Conservation (phyloP, 2,329 filamentous ascomycete species). For the Lachnellula suecica region DNA sequence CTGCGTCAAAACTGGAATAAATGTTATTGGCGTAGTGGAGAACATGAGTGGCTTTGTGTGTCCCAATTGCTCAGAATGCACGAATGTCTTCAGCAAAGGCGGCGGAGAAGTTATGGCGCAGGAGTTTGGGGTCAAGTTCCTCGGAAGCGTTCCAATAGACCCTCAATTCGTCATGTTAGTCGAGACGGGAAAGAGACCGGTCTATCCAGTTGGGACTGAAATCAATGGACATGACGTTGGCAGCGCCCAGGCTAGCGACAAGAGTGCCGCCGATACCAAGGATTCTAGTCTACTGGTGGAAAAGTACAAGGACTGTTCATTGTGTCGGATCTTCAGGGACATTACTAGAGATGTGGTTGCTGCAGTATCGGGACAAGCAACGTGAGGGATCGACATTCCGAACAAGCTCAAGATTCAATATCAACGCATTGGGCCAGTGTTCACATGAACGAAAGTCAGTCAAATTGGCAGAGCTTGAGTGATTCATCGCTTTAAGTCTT, state of each 20-base stretch:
- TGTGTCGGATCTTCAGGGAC: constrained; percentile 65
- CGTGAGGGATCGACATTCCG: background rate
- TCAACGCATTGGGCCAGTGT: constrained; percentile 10
- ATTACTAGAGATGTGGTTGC: constrained; percentile 57
- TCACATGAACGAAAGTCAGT: background rate
- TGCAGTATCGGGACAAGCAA: constrained; percentile 20
- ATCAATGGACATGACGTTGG: constrained; percentile 56
- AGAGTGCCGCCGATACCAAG: constrained; percentile 31
- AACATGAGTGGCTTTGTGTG: constrained; percentile 97
- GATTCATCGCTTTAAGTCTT: no score
- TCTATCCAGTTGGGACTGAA: constrained; percentile 67
- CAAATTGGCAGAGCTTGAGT: no score
- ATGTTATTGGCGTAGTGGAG: constrained; percentile 88
- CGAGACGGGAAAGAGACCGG: constrained; percentile 67
- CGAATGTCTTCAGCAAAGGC: constrained; percentile 88
- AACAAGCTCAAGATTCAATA: no score
- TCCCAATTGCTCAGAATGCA: constrained; percentile 78
- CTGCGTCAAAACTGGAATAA: constrained; percentile 77
- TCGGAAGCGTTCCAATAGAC: constrained; percentile 89
- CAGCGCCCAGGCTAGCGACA: constrained; percentile 28
- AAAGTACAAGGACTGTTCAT: constrained; percentile 72
- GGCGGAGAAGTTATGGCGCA: constrained; percentile 86
- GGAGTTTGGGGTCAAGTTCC: constrained; percentile 80
- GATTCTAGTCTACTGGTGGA: constrained; percentile 55
- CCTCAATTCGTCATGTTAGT: constrained; percentile 86